Conservation (phyloP, 768 basidiomycete genomes). For the Termitomyces titanicus region DNA sequence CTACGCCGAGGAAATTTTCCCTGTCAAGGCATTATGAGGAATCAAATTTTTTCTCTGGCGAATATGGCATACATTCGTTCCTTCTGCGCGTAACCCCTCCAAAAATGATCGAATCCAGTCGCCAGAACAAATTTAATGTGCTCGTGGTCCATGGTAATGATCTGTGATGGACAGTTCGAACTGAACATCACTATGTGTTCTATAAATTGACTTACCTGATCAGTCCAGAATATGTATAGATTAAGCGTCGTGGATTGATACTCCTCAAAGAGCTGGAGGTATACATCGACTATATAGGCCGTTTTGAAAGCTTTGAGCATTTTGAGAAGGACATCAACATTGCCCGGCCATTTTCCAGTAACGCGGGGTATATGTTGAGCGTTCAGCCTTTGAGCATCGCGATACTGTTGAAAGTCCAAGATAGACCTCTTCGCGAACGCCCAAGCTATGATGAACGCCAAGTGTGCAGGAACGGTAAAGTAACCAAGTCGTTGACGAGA, state of each 20-base stretch:
- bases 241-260: constrained; percentile 71
- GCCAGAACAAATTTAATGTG: constrained; percentile 62
- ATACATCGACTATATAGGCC: constrained; percentile 60
- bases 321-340: constrained; percentile 61
- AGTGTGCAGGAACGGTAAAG: constrained; percentile 32
- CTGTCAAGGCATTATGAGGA: constrained; percentile 21
- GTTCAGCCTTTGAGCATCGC: constrained; percentile 44
- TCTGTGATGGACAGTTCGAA: constrained; percentile 32
- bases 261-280: constrained; percentile 64
- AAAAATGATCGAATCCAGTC: constrained; percentile 65
- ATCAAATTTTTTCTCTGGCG: not conserved
- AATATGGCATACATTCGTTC: constrained; percentile 53
- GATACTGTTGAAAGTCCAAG: constrained; percentile 30
- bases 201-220: constrained; percentile 45
- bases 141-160: constrained; percentile 72
- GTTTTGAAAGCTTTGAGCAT: constrained; percentile 54
- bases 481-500: constrained; percentile 29
- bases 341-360: constrained; percentile 74
- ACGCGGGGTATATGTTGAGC: constrained; percentile 55
- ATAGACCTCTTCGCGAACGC: constrained; percentile 32
- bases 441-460: constrained; percentile 40
- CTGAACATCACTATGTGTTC: not conserved
- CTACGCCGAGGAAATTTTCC: constrained; percentile 65
- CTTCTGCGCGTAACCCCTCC: constrained; percentile 60
- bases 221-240: constrained; percentile 63